Evolutionary conservation across 495 filamentous ascomycete species (phyloP), one percentile per base, ranked within the genome.

Genomic region (Podospora pseudoanserina): DNA sequence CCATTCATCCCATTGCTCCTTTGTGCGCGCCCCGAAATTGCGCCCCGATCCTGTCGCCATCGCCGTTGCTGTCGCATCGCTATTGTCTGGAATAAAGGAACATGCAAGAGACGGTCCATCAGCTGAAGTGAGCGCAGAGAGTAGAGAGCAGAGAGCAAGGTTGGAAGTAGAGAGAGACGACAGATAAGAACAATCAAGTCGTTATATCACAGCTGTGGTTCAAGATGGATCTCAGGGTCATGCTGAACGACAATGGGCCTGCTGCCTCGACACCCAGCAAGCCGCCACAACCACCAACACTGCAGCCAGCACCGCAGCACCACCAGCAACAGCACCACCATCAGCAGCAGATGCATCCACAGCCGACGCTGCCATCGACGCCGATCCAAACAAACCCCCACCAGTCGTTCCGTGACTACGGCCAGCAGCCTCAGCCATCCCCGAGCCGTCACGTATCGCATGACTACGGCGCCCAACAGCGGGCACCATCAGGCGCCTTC

Each of bases 151-250:
- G 23, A 28, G 59, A 49, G 39, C 39, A 49, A 49, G 39, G 67
- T 60, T 64, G 63, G 54, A 68, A 62, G 26, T 63, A 59, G 61
- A 4, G 32, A 54, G 16, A 4, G 32, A 55, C 11, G 15, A 53
- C 49, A 5, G 16, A 34, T 34, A 39, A 66, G 3, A 18, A 28
- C 5, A 23, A 60, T 32, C 13, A 49, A 27, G 32, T 39, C 62
- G 55, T 60, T 19, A 32, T 23, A 16, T 26, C 55, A 28, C 16
- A 56, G 28, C 44, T 18, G 18, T 30, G 15, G 1, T 23, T 65
- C 73, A 80, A 69, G 65, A 88, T 88, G 86, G 85, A 88, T 79
- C 77, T 88, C 67, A 76, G 80, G 73, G 81, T 79, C 19, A 85
- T 88, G 74, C 76, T 88, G 66, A 87, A 86, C 77, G 79, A 76